phyloP scores from a whole-genome alignment of 2,329 filamentous ascomycete genomes.

The Talaromyces sp. region DNA sequence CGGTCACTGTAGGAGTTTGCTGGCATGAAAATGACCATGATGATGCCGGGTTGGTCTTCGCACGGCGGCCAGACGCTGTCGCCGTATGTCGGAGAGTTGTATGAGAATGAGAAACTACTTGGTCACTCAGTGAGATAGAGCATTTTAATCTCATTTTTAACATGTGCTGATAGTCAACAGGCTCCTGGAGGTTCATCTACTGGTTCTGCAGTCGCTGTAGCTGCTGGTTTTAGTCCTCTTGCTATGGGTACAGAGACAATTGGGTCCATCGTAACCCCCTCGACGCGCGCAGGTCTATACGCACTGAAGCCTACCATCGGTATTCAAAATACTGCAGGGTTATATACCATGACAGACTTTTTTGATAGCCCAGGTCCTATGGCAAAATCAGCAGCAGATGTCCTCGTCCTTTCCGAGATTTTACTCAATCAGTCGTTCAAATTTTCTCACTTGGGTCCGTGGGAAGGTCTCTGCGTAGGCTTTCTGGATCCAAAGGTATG shows the following conservation, averaged over 20 bases:
- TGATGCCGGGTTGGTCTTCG: constrained; percentile 18
- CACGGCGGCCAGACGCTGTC: constrained; percentile 23
- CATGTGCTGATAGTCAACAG: constrained; percentile 14
- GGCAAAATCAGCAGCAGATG: neutral
- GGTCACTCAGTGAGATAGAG: neutral
- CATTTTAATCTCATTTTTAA: no score
- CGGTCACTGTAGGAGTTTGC: neutral
- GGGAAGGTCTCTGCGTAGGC: neutral
- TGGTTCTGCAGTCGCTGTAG: constrained; percentile 29
- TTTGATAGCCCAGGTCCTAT: neutral
- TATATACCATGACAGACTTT: neutral
- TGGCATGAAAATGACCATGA: constrained; percentile 6
- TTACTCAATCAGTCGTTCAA: neutral
- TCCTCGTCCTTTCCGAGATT: neutral
- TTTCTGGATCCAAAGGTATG: neutral
- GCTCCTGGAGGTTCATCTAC: constrained; percentile 28
- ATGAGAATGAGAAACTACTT: neutral
- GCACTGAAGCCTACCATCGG: neutral
- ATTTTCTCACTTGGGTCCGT: neutral
- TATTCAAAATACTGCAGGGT: neutral
- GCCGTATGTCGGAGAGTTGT: constrained; percentile 12
- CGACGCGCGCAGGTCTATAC: neutral
- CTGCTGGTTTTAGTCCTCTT: constrained; percentile 26
- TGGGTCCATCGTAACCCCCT: constrained; percentile 12
- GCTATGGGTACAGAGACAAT: constrained; percentile 30